A percentile compares a stretch with the other conserved stretches of the same genome.
Conservation (phyloP, 2,329 filamentous ascomycete genomes). For the Hymenoscyphus infarciens region DNA sequence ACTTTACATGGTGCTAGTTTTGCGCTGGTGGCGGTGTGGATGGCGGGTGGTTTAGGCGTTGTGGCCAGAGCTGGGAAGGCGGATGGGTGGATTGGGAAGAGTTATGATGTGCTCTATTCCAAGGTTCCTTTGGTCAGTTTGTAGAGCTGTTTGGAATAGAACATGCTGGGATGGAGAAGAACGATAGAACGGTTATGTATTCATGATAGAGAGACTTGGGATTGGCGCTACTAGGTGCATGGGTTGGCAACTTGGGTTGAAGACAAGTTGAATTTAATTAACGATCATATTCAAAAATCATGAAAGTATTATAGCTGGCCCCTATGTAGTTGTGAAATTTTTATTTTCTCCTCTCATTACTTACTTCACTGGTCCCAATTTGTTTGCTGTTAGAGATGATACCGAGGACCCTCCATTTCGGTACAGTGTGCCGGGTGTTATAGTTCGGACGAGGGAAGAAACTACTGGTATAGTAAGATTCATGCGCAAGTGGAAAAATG, state of each 20-base stretch:
- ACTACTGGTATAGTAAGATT: too few species aligned
- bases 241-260: not conserved
- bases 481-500: too few species aligned
- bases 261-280: too few species aligned
- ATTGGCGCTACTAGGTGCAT: not conserved
- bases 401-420: too few species aligned
- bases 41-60: conserved; percentile 74
- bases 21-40: conserved; percentile 65
- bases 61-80: conserved; percentile 68
- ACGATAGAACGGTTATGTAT: not conserved
- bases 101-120: conserved; percentile 73
- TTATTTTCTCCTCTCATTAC: too few species aligned
- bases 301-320: too few species aligned
- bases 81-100: conserved; percentile 73
- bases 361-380: too few species aligned
- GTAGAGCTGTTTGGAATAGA: conserved; percentile 35
- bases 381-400: too few species aligned
- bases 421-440: too few species aligned
- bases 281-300: too few species aligned
- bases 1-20: conserved; percentile 63
- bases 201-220: not conserved
- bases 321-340: too few species aligned
- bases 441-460: too few species aligned
- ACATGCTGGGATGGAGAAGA: not conserved
- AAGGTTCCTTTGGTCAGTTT: conserved; percentile 54